Conservation (phyloP, 208 protist species). For the Acanthamoeba royreba region DNA sequence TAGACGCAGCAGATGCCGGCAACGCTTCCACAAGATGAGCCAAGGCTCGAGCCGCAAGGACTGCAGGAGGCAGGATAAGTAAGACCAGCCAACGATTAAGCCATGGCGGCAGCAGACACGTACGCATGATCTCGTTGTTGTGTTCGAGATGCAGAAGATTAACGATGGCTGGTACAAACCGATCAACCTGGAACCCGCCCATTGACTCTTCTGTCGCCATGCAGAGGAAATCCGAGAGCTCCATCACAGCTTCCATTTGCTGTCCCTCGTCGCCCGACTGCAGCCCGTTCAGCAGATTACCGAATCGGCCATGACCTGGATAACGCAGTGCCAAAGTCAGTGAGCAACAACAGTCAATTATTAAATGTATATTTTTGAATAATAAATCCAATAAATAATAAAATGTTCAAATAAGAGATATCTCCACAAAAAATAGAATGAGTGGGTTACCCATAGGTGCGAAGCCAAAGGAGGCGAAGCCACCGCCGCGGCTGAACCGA, state of each 20-base stretch:
- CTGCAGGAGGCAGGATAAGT: neutral
- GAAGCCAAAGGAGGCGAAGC: neutral
- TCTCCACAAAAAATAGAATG: neutral
- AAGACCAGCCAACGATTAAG: neutral
- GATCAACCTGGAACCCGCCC: constrained; percentile 12
- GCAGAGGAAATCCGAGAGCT: constrained; percentile 21
- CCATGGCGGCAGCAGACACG: neutral
- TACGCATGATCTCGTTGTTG: constrained; percentile 27
- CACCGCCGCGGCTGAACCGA: neutral
- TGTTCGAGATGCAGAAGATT: neutral
- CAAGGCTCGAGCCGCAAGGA: constrained; percentile 65
- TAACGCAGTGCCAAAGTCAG: neutral
- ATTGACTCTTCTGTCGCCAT: constrained; percentile 28
- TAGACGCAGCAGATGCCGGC: constrained; percentile 33
- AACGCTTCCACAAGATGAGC: constrained; percentile 68
- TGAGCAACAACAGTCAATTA: neutral
- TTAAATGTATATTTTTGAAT: neutral
- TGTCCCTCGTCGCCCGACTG: constrained; percentile 13
- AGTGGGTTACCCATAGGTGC: neutral
- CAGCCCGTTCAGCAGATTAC: neutral
- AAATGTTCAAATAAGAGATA: neutral
- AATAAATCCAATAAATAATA: neutral
- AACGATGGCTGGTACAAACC: neutral
- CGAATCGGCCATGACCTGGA: constrained; percentile 15
- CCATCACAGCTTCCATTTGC: constrained; percentile 1